Conservation (phyloP, 2,329 filamentous ascomycete species). For the Ceratocystis harringtonii region DNA sequence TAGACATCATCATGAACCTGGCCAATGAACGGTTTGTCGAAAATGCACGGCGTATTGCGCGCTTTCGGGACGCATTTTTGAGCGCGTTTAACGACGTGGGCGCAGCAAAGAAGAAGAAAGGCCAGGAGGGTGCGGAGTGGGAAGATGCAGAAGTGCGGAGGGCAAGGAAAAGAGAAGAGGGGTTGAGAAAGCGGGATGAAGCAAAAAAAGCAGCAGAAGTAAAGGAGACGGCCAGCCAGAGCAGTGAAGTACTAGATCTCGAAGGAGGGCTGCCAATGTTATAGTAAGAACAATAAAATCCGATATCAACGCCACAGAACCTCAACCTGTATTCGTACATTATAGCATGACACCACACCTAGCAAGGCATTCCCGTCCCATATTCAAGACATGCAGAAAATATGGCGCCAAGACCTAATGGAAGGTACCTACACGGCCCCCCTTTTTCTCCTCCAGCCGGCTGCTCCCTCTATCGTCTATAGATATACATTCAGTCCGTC, state of each 20-base stretch:
- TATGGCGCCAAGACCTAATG: background rate
- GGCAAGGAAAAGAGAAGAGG: slow-evolving; percentile 43
- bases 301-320: background rate
- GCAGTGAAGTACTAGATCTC: background rate
- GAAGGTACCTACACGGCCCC: background rate
- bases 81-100: slow-evolving; percentile 1
- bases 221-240: slow-evolving; percentile 10
- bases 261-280: background rate
- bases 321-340: slow-evolving; percentile 6
- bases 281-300: background rate
- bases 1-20: slow-evolving; percentile 50
- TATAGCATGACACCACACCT: background rate
- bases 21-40: slow-evolving; percentile 60
- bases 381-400: background rate
- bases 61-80: slow-evolving; percentile 42
- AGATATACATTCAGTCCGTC: background rate
- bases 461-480: background rate
- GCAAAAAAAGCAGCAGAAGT: slow-evolving; percentile 17
- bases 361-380: background rate
- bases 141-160: slow-evolving; percentile 38
- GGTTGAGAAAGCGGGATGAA: slow-evolving; percentile 30
- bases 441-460: background rate
- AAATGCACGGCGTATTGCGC: slow-evolving; percentile 51
- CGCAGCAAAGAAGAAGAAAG: slow-evolving; percentile 20
- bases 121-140: slow-evolving; percentile 31